Base-by-base conservation (phyloP, 2,329 filamentous ascomycete species). In the Berkeleyomyces basicola region DNA sequence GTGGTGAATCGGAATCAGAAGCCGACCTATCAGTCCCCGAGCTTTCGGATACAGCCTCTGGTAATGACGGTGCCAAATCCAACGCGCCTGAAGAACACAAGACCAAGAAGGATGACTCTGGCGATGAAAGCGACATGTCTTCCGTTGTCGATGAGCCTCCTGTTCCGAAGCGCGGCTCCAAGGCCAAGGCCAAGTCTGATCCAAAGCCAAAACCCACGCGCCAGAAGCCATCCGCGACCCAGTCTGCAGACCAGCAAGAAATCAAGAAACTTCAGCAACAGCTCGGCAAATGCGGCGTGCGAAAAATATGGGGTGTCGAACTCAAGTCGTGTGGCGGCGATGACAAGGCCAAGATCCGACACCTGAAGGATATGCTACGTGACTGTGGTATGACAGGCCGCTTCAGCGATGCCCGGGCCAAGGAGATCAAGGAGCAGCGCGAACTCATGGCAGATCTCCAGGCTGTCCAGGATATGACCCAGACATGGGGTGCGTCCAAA, bases 261-360 rank as follows among this genome's bases (percentile, higher is more conserved):
- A 87, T 96, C 70, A 97, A 96, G 73, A 87, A 85, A 58, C 78
- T 97, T 3, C 92, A 97, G 74, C 82, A 84, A 7, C 90, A 92
- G 73, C 80, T 99, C 5, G 75, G 86, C 55, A 96, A 96, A 73
- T 99, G 92, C 69, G 92, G 92, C 39, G 83, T 96, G 62, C 86
- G 90, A 61, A 97, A 96, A 71, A 82, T 96, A 65, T 99, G 93
- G 92, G 82, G 81, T 59, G 84, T 86, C 66, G 90, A 96, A 73
- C 79, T 99, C 37, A 88, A 88, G 71, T 77, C 83, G 62, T 90
- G 82, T 68, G 80, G 79, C 1, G 81, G 85, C 62, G 87, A 91
- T 33, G 71, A 80, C 3, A 86, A 84, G 65, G 88, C 83, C 59
- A 96, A 96, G 77, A 88, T 96, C 66, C 79, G 79, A 61, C 89